These are phyloP conservation scores for Letharia lupina DNA, from an alignment of 495 filamentous ascomycete species.

Conservation along the genomic window DNA sequence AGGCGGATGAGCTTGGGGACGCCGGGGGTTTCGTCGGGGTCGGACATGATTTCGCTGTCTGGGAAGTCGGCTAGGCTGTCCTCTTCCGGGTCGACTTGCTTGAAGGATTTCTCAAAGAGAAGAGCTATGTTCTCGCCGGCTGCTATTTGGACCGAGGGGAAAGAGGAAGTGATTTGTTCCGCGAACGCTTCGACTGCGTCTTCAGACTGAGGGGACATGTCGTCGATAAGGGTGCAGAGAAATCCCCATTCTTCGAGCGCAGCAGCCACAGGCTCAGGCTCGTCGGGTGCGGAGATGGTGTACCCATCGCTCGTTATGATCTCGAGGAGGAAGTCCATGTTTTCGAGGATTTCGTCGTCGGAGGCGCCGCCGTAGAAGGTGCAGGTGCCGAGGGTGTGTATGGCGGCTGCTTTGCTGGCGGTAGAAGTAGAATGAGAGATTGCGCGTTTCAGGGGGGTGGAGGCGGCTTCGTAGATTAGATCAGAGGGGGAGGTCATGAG, in stretches of 20 bases:
- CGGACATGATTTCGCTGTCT: slow-evolving; percentile 34
- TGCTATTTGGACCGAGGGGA: slow-evolving; percentile 69
- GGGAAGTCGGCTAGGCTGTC: slow-evolving; percentile 45
- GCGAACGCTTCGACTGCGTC: slow-evolving; percentile 76
- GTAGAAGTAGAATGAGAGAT: slow-evolving; percentile 62
- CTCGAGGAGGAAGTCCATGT: slow-evolving; percentile 77
- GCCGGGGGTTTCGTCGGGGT: slow-evolving; percentile 32
- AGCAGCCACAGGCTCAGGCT: slow-evolving; percentile 66
- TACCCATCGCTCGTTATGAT: slow-evolving; percentile 80
- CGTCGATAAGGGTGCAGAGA: slow-evolving; percentile 72
- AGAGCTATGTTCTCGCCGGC: slow-evolving; percentile 88
- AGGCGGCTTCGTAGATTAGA: slow-evolving; percentile 57
- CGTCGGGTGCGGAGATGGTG: slow-evolving; percentile 64
- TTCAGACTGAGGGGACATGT: slow-evolving; percentile 65
- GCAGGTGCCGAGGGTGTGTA: slow-evolving; percentile 64
- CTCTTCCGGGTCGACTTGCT: slow-evolving; percentile 51
- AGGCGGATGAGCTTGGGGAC: slow-evolving; percentile 52
- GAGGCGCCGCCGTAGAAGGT: slow-evolving; percentile 75
- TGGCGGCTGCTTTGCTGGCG: slow-evolving; percentile 59
- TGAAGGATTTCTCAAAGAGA: slow-evolving; percentile 76
- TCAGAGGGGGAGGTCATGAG: slow-evolving; percentile 65
- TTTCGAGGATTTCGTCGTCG: slow-evolving; percentile 57
- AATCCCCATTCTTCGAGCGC: slow-evolving; percentile 86
- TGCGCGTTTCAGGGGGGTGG: slow-evolving; percentile 54
- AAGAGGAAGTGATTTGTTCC: slow-evolving; percentile 76